These are phyloP conservation scores for Somion occarium DNA, from an alignment of 1,284 basidiomycete genomes.

Conservation along the genomic window DNA sequence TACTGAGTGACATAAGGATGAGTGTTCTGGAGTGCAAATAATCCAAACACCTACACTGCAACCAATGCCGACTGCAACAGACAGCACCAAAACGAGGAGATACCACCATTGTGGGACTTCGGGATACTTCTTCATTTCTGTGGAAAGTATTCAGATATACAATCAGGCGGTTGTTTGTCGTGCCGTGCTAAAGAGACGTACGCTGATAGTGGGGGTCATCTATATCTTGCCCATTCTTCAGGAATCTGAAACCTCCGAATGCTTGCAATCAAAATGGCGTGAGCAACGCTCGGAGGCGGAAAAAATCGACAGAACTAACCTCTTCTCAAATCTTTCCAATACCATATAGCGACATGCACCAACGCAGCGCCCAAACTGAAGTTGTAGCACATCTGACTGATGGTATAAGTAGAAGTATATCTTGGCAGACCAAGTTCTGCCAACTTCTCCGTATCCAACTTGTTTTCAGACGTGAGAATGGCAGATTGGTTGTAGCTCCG, in stretches of 20 bases:
- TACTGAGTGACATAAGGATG: slow-evolving; percentile 25
- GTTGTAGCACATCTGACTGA: slow-evolving; percentile 48
- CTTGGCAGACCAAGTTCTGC: slow-evolving; percentile 37
- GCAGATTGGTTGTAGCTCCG: slow-evolving; percentile 39
- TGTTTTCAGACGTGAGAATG: slow-evolving; percentile 39
- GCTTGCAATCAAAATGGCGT: too few species aligned
- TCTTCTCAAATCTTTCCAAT: slow-evolving; percentile 41
- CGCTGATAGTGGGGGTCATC: slow-evolving; percentile 46
- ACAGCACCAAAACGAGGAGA: slow-evolving; percentile 37
- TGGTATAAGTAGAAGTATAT: slow-evolving; percentile 47
- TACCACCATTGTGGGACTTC: slow-evolving; percentile 57
- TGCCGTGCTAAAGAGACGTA: slow-evolving; percentile 18
- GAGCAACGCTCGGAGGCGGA: neutral
- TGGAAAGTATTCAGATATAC: slow-evolving; percentile 3
- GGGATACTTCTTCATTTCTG: slow-evolving; percentile 47
- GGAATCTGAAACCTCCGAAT: slow-evolving; percentile 38
- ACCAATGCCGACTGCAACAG: slow-evolving; percentile 49
- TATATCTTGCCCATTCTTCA: slow-evolving; percentile 33
- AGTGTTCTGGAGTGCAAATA: neutral
- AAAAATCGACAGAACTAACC: slow-evolving; percentile 20
- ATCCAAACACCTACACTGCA: slow-evolving; percentile 31
- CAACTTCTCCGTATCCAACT: slow-evolving; percentile 35
- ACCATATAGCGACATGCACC: slow-evolving; percentile 45
- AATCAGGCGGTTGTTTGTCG: neutral
- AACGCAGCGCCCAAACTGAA: slow-evolving; percentile 44